Evolutionary conservation across 495 filamentous ascomycete genomes (phyloP).

Genomic region (Opeltia flavorubescens): DNA sequence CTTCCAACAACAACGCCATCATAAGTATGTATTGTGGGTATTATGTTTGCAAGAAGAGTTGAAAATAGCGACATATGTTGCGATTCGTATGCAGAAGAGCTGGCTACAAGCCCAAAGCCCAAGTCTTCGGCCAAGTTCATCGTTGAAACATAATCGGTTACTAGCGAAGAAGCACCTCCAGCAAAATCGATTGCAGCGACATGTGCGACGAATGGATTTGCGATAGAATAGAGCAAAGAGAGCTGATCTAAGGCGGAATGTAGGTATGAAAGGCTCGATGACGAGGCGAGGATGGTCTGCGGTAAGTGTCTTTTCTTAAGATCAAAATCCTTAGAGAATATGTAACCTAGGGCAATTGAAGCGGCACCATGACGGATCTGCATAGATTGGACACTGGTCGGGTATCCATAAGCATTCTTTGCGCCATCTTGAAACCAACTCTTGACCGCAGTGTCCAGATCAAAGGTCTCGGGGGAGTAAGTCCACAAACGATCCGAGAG

Average conservation of each 20-base stretch:
- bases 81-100: conserved; percentile 71
- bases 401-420: conserved; percentile 67
- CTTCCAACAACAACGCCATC: conserved; percentile 78
- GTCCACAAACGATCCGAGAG: conserved; percentile 94
- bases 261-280: conserved; percentile 65
- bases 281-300: conserved; percentile 76
- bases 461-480: conserved; percentile 86
- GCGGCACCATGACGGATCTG: conserved; percentile 84
- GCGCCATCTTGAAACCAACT: conserved; percentile 53
- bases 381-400: conserved; percentile 61
- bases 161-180: conserved; percentile 46
- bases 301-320: conserved; percentile 80
- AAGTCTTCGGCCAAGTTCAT: conserved; percentile 80
- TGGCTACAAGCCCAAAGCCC: conserved; percentile 73
- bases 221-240: conserved; percentile 71
- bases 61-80: conserved; percentile 93
- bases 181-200: conserved; percentile 87
- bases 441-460: conserved; percentile 68
- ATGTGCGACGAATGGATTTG: conserved; percentile 85
- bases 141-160: conserved; percentile 75
- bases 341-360: conserved; percentile 84
- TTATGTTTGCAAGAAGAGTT: conserved; percentile 61
- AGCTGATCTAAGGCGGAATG: conserved; percentile 80
- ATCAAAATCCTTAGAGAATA: conserved; percentile 93
- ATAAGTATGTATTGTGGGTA: conserved; percentile 83